Conservation (phyloP, 2,329 filamentous ascomycete species). For the Aspergillus sp. region DNA sequence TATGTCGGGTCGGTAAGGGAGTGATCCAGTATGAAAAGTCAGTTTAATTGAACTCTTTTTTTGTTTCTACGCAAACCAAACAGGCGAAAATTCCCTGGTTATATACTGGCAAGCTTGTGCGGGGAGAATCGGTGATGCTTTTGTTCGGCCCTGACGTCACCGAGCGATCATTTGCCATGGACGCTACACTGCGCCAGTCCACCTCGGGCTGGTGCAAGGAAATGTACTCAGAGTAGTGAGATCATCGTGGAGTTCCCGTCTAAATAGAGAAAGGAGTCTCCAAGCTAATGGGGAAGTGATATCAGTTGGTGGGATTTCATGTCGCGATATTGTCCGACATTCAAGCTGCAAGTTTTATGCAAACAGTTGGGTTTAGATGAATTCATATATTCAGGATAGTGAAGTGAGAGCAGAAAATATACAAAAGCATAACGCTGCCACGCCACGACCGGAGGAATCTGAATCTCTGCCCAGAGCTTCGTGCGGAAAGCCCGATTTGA, state of each 20-base stretch:
- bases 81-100: neutral
- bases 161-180: constrained; percentile 6
- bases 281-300: neutral
- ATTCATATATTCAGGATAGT: neutral
- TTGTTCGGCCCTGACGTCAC: constrained; percentile 10
- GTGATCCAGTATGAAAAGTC: neutral
- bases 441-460: constrained; percentile 25
- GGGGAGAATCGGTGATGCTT: neutral
- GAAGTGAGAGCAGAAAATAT: neutral
- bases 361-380: neutral
- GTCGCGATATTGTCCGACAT: neutral
- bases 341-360: neutral
- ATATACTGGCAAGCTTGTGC: neutral
- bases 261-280: neutral
- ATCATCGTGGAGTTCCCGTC: constrained; percentile 16
- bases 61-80: no score
- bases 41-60: no score
- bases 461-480: constrained; percentile 25
- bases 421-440: constrained; percentile 15
- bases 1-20: neutral
- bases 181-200: neutral
- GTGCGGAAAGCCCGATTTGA: constrained; percentile 24
- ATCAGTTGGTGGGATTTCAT: neutral
- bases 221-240: neutral
- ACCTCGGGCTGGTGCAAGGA: neutral